A percentile compares a stretch with the other conserved stretches of the same genome.
Evolutionary conservation across 257 asterid genomes (phyloP).

Genomic region (Fraxinus pennsylvanica): DNA sequence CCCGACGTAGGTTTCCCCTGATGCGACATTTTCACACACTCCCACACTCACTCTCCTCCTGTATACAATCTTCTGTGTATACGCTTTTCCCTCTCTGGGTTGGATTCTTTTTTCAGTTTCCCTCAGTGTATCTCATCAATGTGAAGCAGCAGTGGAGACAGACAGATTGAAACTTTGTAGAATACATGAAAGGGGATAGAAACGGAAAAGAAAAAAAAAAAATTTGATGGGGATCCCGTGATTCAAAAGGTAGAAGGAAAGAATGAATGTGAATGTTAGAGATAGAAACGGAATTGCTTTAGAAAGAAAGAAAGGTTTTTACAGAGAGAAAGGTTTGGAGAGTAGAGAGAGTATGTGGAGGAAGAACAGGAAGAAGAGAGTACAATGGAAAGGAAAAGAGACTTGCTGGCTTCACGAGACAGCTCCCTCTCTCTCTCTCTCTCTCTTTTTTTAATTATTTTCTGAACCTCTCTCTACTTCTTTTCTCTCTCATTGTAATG

Average conservation of each 20-base stretch:
- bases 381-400: constrained; percentile 5
- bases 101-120: background rate
- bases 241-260: constrained; percentile 42
- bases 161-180: constrained; percentile 19
- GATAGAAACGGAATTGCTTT: constrained; percentile 23
- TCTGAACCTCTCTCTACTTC: background rate
- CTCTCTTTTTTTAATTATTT: constrained; percentile 5
- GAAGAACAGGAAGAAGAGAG: background rate
- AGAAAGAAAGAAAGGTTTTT: constrained; percentile 42
- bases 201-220: constrained; percentile 19
- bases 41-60: constrained; percentile 5
- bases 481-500: background rate
- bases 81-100: background rate
- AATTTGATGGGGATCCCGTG: constrained; percentile 59
- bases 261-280: constrained; percentile 51
- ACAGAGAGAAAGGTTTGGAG: constrained; percentile 17
- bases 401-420: constrained; percentile 43
- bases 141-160: constrained; percentile 29
- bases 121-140: constrained; percentile 27
- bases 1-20: constrained; percentile 39
- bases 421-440: background rate
- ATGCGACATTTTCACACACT: constrained; percentile 39
- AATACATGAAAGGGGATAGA: constrained; percentile 25
- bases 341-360: background rate
- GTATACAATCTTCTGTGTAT: background rate